Percentiles rank a stretch among this genome's conserved stretches.
phyloP scores from a whole-genome alignment of 106 monocot genomes.

The Acorus gramineus region DNA sequence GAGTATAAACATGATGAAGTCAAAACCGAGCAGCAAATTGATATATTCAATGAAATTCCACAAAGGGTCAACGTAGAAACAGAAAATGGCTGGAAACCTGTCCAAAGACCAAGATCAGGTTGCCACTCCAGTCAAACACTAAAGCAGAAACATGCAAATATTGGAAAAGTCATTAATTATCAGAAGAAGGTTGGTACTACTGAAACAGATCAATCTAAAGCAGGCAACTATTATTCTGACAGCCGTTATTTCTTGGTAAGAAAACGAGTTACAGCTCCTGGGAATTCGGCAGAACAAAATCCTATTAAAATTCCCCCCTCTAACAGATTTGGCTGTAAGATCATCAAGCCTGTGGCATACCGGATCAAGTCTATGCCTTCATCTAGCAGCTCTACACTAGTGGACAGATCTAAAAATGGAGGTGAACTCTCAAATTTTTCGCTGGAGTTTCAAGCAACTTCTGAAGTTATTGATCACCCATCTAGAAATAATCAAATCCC shows the following conservation, averaged over 20 bases:
- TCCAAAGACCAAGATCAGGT: conserved; percentile 76
- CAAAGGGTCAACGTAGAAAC: conserved; percentile 26
- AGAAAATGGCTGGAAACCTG: conserved; percentile 98
- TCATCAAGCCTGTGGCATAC: conserved; percentile 16
- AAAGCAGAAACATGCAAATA: conserved; percentile 40
- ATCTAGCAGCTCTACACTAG: conserved; percentile 17
- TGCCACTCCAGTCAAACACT: conserved; percentile 32
- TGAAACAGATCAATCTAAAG: conserved; percentile 46
- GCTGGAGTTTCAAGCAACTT: conserved; percentile 12
- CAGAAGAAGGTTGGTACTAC: conserved; percentile 22
- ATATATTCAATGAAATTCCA: conserved; percentile 9
- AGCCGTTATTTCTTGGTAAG: conserved; percentile 72
- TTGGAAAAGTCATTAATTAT: conserved; percentile 40
- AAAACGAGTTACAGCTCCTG: conserved; percentile 53
- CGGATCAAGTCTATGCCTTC: conserved; percentile 67
- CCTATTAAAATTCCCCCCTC: conserved; percentile 49
- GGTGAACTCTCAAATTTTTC: conserved; percentile 20
- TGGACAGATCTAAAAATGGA: conserved; percentile 12
- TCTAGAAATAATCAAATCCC: conserved; percentile 18
- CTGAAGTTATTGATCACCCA: conserved; percentile 10
- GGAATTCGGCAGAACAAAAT: conserved; percentile 38
- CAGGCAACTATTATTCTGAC: conserved; percentile 43
- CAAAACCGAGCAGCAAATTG: too few relatives aligned
- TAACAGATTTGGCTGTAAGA: conserved; percentile 53
- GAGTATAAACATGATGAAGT: too few relatives aligned